A percentile compares a stretch with the other conserved stretches of the same genome.
phyloP scores from a whole-genome alignment of 257 asterid genomes.

The Leonotis leonurus region DNA sequence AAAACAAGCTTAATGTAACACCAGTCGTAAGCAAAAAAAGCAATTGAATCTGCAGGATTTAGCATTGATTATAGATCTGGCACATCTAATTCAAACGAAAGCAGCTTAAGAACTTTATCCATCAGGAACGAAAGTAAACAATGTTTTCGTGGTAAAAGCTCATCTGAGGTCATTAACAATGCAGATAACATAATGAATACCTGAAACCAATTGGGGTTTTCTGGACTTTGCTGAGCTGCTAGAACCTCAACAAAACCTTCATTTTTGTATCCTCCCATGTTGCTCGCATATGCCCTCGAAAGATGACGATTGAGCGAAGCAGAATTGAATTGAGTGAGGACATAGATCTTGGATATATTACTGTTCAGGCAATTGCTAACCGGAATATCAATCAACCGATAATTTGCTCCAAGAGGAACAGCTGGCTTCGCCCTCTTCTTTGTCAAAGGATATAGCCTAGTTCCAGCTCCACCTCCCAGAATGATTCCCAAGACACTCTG shows the following conservation, averaged over 20 bases:
- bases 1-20: slow-evolving; percentile 1
- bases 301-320: slow-evolving; percentile 96
- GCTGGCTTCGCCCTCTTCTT: slow-evolving; percentile 97
- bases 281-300: slow-evolving; percentile 88
- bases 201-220: slow-evolving; percentile 97
- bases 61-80: slow-evolving; percentile 1
- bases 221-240: slow-evolving; percentile 98
- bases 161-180: not conserved
- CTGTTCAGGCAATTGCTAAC: slow-evolving; percentile 97
- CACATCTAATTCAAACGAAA: not conserved
- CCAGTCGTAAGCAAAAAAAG: not conserved
- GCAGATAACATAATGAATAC: slow-evolving; percentile 22
- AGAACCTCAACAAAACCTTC: slow-evolving; percentile 98
- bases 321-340: slow-evolving; percentile 91
- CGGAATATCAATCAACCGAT: slow-evolving; percentile 85
- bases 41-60: not conserved
- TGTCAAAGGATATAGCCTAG: slow-evolving; percentile 88
- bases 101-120: slow-evolving; percentile 7
- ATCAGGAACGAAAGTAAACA: not conserved
- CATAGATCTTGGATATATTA: slow-evolving; percentile 83
- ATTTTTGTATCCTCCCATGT: slow-evolving; percentile 82
- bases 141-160: not conserved
- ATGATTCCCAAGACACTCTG: slow-evolving; percentile 95
- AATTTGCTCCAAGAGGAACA: slow-evolving; percentile 95
- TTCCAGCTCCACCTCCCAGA: slow-evolving; percentile 97